These are phyloP conservation scores for Fusarium siculi DNA, from an alignment of 2,329 filamentous ascomycete genomes.

Conservation along the genomic window DNA sequence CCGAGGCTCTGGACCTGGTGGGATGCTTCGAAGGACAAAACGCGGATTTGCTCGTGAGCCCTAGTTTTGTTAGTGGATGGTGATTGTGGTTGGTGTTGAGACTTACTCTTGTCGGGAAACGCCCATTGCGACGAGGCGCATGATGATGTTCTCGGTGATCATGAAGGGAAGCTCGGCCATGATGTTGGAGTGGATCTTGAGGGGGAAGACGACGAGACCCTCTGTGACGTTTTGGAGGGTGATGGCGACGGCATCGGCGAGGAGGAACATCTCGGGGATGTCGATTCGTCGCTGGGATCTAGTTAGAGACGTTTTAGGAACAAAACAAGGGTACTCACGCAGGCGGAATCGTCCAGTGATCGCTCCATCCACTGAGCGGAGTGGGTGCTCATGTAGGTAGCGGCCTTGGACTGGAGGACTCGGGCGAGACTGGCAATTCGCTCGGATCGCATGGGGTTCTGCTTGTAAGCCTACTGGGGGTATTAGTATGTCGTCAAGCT, in stretches of 20 bases:
- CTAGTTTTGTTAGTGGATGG: too few relatives aligned
- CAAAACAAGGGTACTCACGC: not conserved
- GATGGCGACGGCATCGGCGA: conserved; percentile 27
- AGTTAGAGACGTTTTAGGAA: not conserved
- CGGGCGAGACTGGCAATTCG: conserved; percentile 20
- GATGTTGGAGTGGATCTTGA: conserved; percentile 13
- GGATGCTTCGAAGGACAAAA: conserved; percentile 25
- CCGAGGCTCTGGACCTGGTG: conserved; percentile 29
- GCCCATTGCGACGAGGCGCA: conserved; percentile 29
- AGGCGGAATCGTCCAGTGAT: conserved; percentile 19
- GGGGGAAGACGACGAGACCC: conserved; percentile 36
- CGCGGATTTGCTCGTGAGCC: conserved; percentile 34
- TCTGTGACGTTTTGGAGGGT: conserved; percentile 34
- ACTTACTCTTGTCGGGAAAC: conserved; percentile 27
- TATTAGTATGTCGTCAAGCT: rapidly evolving
- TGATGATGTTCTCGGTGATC: conserved; percentile 37
- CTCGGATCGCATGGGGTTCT: conserved; percentile 28
- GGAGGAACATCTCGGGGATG: conserved; percentile 31
- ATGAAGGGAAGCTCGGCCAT: conserved; percentile 30
- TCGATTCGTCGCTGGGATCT: conserved; percentile 2
- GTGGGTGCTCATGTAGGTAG: conserved; percentile 16
- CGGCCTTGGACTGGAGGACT: conserved; percentile 12
- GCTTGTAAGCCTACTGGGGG: not conserved
- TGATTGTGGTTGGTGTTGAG: too few relatives aligned
- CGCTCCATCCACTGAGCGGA: conserved; percentile 27